Conservation (phyloP, 1,139 yeast species). For the Lodderomyces metapsilosis region DNA sequence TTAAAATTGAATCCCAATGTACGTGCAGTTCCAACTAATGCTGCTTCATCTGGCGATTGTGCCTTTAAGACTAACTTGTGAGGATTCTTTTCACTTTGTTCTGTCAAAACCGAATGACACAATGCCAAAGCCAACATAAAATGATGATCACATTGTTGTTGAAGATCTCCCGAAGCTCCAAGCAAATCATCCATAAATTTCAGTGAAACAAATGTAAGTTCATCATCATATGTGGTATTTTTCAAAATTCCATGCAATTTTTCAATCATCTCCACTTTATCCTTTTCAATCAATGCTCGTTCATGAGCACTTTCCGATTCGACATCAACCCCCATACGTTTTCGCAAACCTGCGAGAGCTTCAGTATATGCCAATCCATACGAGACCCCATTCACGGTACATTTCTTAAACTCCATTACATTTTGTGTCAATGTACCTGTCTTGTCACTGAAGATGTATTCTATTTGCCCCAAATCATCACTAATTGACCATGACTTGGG, state of each 20-base stretch:
- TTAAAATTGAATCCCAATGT: conserved; percentile 52
- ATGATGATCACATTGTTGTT: conserved; percentile 42
- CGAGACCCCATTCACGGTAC: conserved; percentile 53
- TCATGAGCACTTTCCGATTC: conserved; percentile 44
- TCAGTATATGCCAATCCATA: conserved; percentile 65
- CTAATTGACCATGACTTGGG: conserved; percentile 64
- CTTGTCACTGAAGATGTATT: conserved; percentile 60
- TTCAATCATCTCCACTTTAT: conserved; percentile 37
- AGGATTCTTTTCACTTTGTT: conserved; percentile 39
- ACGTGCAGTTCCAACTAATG: conserved; percentile 60
- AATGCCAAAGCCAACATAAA: conserved; percentile 54
- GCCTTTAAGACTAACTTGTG: conserved; percentile 46
- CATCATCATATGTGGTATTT: conserved; percentile 33
- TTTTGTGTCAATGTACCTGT: conserved; percentile 63
- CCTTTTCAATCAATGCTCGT: conserved; percentile 36
- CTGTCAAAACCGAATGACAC: conserved; percentile 62
- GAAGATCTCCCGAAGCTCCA: conserved; percentile 27
- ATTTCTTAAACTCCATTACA: conserved; percentile 59
- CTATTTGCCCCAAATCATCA: conserved; percentile 66
- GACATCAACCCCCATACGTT: conserved; percentile 55
- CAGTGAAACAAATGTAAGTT: conserved; percentile 48
- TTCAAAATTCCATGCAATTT: conserved; percentile 20
- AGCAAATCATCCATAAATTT: conserved; percentile 42
- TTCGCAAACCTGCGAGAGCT: conserved; percentile 58
- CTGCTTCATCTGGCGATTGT: conserved; percentile 66